phyloP scores from a whole-genome alignment of 1,284 basidiomycete genomes.

The Marasmius oreades region DNA sequence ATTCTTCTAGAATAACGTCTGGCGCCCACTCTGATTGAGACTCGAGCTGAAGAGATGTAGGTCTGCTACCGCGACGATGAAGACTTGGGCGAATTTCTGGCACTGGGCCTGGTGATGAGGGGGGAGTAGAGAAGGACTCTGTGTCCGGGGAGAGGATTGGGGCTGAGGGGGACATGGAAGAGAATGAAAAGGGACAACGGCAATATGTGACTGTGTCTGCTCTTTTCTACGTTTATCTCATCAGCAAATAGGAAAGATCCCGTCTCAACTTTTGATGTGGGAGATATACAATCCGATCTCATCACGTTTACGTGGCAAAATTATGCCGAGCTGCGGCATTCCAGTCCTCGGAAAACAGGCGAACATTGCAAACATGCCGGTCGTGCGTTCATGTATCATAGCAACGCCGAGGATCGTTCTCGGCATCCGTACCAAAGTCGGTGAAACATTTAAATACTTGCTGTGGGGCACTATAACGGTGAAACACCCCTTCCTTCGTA shows the following conservation, averaged over 20 bases:
- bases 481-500: too few relatives aligned
- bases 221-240: not conserved
- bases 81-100: conserved; percentile 38
- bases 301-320: not conserved
- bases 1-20: conserved; percentile 43
- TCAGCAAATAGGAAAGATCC: not conserved
- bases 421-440: too few relatives aligned
- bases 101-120: conserved; percentile 43
- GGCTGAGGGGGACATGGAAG: not conserved
- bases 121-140: conserved; percentile 63
- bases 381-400: too few relatives aligned
- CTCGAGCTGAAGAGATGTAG: conserved; percentile 45
- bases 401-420: too few relatives aligned
- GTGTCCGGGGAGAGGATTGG: conserved; percentile 36
- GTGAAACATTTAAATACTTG: too few relatives aligned
- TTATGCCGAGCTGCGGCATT: too few relatives aligned
- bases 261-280: too few relatives aligned
- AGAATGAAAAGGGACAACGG: not conserved
- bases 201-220: not conserved
- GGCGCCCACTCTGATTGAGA: conserved; percentile 42
- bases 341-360: too few relatives aligned
- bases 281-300: not conserved
- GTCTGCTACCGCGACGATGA: conserved; percentile 46
- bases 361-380: too few relatives aligned
- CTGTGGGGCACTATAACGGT: too few relatives aligned